Evolutionary conservation across 768 basidiomycete genomes (phyloP).

Genomic region (Fomitopsis pulvina): DNA sequence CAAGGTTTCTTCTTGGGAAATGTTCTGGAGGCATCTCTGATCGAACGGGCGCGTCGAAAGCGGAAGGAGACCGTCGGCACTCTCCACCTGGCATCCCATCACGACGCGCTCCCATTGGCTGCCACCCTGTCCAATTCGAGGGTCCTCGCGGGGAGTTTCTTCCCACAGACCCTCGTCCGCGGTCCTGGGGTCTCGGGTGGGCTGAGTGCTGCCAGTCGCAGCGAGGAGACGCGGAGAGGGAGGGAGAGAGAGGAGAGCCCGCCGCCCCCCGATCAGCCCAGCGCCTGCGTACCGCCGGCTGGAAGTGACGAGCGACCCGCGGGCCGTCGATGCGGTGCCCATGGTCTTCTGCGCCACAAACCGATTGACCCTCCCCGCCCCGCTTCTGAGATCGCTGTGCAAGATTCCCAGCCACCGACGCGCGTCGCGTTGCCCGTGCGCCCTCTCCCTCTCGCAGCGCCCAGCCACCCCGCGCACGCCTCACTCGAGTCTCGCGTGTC

Average conservation of each 20-base stretch:
- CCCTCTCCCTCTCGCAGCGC: neutral
- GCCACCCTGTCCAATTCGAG: constrained; percentile 8
- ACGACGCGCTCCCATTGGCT: constrained; percentile 9
- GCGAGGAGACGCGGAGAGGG: too few species aligned
- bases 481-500: neutral
- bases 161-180: constrained; percentile 5
- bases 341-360: constrained; percentile 17
- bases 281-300: neutral
- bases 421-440: neutral
- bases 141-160: constrained; percentile 12
- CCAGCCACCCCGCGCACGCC: neutral
- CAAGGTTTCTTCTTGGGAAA: neutral
- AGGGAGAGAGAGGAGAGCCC: too few species aligned
- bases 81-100: constrained; percentile 7
- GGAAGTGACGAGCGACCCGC: neutral
- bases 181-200: neutral
- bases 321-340: constrained; percentile 1
- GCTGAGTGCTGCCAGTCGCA: neutral
- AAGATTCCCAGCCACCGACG: neutral
- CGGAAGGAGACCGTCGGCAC: constrained; percentile 11
- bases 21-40: constrained; percentile 9
- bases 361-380: constrained; percentile 4
- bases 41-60: constrained; percentile 15
- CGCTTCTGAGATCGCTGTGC: neutral
- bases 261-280: too few species aligned